Evolutionary conservation across 257 asterid species (phyloP).

Genomic region (Solanum dulcamara): DNA sequence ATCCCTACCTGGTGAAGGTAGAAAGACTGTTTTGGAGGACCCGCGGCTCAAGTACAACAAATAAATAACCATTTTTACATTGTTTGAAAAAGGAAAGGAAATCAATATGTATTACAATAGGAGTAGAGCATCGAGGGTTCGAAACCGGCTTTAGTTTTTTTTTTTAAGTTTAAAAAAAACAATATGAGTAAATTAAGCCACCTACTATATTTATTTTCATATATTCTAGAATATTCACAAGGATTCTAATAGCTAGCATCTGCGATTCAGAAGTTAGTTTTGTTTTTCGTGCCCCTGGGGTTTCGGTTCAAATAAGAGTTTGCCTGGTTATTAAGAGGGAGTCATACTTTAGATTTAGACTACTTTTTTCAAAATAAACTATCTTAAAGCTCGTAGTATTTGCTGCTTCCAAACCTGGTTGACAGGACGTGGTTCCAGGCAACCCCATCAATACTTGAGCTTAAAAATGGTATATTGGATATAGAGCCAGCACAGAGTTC

Average conservation of each 20-base stretch:
- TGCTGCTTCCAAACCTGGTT: not conserved
- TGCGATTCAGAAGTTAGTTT: not conserved
- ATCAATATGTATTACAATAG: not conserved
- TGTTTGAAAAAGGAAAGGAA: not conserved
- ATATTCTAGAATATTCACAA: not conserved
- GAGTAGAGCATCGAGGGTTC: too few relatives aligned
- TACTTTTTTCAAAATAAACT: not conserved
- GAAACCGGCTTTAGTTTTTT: too few relatives aligned
- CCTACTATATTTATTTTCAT: not conserved
- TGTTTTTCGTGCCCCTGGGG: not conserved
- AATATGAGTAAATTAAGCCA: not conserved
- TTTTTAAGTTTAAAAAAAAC: too few relatives aligned
- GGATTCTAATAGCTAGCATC: not conserved
- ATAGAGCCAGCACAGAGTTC: not conserved
- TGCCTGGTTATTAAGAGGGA: not conserved
- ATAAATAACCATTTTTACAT: not conserved
- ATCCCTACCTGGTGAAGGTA: not conserved
- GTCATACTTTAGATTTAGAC: not conserved
- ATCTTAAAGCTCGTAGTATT: not conserved
- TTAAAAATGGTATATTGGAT: not conserved
- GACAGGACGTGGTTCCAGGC: not conserved
- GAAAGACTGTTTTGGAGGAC: not conserved
- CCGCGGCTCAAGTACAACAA: not conserved
- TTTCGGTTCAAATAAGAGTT: not conserved
- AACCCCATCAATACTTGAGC: not conserved